phyloP scores from a whole-genome alignment of 2,329 filamentous ascomycete genomes.

The Diplodia sapinea region DNA sequence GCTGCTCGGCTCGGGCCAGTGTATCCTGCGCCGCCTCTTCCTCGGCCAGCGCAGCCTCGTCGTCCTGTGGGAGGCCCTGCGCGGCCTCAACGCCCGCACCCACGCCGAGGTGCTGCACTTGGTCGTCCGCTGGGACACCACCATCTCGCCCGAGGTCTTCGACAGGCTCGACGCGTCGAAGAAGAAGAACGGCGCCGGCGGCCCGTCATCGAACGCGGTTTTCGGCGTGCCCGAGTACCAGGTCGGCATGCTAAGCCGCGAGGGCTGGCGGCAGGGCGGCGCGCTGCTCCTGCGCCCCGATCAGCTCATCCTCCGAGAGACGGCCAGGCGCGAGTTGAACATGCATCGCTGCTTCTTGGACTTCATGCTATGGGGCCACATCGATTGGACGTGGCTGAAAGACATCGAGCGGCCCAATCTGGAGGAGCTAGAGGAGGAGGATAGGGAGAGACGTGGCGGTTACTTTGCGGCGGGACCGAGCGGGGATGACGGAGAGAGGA shows the following conservation, averaged over 20 bases:
- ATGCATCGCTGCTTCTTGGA: slow-evolving; percentile 28
- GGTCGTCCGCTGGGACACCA: slow-evolving; percentile 64
- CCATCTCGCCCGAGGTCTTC: background rate
- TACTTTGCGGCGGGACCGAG: background rate
- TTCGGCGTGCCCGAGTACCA: slow-evolving; percentile 19
- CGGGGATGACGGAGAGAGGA: background rate
- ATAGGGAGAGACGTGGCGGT: background rate
- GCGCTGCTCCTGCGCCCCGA: slow-evolving; percentile 32
- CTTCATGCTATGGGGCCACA: slow-evolving; percentile 28
- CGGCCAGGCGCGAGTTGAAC: slow-evolving; percentile 19
- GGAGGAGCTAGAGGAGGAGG: background rate
- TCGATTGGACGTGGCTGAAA: slow-evolving; percentile 11
- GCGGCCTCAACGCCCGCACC: slow-evolving; percentile 59
- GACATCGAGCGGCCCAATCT: slow-evolving; percentile 8
- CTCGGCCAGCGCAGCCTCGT: slow-evolving; percentile 64
- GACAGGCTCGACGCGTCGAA: background rate
- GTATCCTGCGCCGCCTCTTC: slow-evolving; percentile 37
- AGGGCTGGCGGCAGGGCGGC: slow-evolving; percentile 24
- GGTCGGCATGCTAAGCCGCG: slow-evolving; percentile 12
- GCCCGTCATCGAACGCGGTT: background rate
- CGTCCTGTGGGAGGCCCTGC: slow-evolving; percentile 65
- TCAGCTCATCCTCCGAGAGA: slow-evolving; percentile 31
- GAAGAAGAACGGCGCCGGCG: background rate
- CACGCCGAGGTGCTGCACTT: slow-evolving; percentile 61
- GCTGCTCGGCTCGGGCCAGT: slow-evolving; percentile 58